A percentile compares a stretch with the other conserved stretches of the same genome.
Evolutionary conservation across 768 basidiomycete genomes (phyloP).

Genomic region (Mycena albidolilacea): DNA sequence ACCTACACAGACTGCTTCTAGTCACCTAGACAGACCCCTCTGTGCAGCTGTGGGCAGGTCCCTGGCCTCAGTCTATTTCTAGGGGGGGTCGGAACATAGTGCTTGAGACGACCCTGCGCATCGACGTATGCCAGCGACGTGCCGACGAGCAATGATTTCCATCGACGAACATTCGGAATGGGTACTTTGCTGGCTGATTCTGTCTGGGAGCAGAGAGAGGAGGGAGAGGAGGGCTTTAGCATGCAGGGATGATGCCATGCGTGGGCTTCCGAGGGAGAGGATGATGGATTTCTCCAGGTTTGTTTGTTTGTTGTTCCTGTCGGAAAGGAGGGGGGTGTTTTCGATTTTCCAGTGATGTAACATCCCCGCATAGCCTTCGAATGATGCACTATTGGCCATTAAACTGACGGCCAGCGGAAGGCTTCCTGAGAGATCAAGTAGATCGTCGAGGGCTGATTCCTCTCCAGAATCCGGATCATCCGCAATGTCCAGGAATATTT

Average conservation of each 20-base stretch:
- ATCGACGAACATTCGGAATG: not conserved
- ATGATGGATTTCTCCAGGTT: constrained; percentile 2
- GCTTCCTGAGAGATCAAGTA: not conserved
- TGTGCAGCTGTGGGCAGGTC: too few relatives aligned
- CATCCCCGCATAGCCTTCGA: not conserved
- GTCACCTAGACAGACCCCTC: too few relatives aligned
- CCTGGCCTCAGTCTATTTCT: too few relatives aligned
- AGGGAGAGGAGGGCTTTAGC: not conserved
- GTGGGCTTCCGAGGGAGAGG: not conserved
- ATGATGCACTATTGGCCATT: not conserved
- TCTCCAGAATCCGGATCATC: not conserved
- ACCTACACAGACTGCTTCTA: too few relatives aligned
- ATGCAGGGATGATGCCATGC: not conserved
- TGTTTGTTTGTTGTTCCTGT: not conserved
- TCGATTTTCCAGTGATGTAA: not conserved
- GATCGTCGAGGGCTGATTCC: not conserved
- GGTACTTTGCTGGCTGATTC: not conserved
- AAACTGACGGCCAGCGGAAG: not conserved
- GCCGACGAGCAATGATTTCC: not conserved
- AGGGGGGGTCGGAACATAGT: too few relatives aligned
- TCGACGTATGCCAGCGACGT: not conserved
- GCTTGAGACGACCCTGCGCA: not conserved
- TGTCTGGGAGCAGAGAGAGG: not conserved
- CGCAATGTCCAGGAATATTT: not conserved
- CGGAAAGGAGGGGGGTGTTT: not conserved